Conservation (phyloP, 2,329 filamentous ascomycete species). For the Curvularia sp. region DNA sequence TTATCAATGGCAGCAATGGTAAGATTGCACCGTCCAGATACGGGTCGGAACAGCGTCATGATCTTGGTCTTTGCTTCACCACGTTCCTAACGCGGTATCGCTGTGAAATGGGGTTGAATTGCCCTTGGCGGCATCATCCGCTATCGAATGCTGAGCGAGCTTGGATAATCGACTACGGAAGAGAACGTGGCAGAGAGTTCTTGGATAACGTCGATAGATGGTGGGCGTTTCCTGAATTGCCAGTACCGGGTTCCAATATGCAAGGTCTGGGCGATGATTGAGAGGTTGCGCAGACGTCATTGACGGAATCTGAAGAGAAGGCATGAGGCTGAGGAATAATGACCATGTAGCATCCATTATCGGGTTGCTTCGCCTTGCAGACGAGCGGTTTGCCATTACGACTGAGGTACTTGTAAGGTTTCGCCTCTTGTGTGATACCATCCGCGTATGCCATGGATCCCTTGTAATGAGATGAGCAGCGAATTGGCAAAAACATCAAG, state of each 20-base stretch:
- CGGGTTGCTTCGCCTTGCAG: not conserved
- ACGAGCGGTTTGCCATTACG: not conserved
- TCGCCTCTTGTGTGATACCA: slow-evolving; percentile 40
- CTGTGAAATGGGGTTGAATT: slow-evolving; percentile 19
- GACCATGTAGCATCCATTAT: not conserved
- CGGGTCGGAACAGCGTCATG: slow-evolving; percentile 9
- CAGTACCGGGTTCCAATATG: slow-evolving; percentile 17
- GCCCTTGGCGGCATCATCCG: slow-evolving; percentile 26
- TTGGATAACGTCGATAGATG: slow-evolving; percentile 2
- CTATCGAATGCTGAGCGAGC: slow-evolving; percentile 10
- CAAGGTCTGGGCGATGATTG: not conserved
- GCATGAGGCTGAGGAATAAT: not conserved
- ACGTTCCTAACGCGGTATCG: slow-evolving; percentile 16
- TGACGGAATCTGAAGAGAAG: not conserved
- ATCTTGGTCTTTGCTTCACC: slow-evolving; percentile 21
- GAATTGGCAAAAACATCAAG: slow-evolving; percentile 42
- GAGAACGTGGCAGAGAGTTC: slow-evolving; percentile 7
- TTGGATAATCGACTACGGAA: slow-evolving; percentile 13
- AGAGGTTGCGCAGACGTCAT: not conserved
- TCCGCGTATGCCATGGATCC: slow-evolving; percentile 41
- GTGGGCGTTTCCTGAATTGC: slow-evolving; percentile 14
- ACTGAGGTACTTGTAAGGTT: slow-evolving; percentile 4
- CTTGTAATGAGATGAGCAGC: slow-evolving; percentile 37
- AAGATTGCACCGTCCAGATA: slow-evolving; percentile 14
- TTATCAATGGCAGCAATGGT: slow-evolving; percentile 13